These are phyloP conservation scores for Stephanodiscus triporus DNA, from an alignment of 108 stramenopile genomes.

Conservation along the genomic window DNA sequence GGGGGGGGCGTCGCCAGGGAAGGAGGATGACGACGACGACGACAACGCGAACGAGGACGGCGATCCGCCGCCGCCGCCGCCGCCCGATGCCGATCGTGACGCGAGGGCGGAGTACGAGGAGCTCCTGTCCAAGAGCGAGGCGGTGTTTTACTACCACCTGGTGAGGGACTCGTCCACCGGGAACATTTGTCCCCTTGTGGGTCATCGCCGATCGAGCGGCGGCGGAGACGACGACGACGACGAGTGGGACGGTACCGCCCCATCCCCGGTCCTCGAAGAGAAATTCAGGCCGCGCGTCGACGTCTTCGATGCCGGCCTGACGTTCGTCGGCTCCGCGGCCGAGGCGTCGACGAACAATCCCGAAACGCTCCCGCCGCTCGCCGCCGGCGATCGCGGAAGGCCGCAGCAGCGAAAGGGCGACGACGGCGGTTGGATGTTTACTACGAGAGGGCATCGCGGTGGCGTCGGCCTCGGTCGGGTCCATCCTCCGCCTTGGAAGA, in stretches of 20 bases:
- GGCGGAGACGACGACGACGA: neutral
- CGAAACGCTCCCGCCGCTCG: slow-evolving; percentile 1
- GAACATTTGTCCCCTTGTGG: slow-evolving; percentile 35
- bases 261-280: neutral
- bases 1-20: slow-evolving; percentile 28
- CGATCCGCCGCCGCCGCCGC: no score
- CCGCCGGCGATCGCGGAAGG: neutral
- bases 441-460: neutral
- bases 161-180: slow-evolving; percentile 45
- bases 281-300: slow-evolving; percentile 2
- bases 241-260: no score
- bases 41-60: slow-evolving; percentile 18
- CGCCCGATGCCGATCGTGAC: slow-evolving; percentile 8
- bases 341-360: slow-evolving; percentile 27
- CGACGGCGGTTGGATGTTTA: slow-evolving; percentile 17
- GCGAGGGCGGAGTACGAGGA: slow-evolving; percentile 62
- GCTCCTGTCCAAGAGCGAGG: slow-evolving; percentile 72
- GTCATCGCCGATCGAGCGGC: slow-evolving; percentile 17
- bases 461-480: neutral
- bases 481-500: neutral
- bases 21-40: slow-evolving; percentile 19
- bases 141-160: slow-evolving; percentile 87
- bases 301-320: slow-evolving; percentile 18
- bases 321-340: slow-evolving; percentile 33
- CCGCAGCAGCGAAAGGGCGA: neutral